Percentiles rank a stretch among this genome's conserved stretches.
Evolutionary conservation across 1,284 basidiomycete genomes (phyloP).

Genomic region (Wolfiporia cocos): DNA sequence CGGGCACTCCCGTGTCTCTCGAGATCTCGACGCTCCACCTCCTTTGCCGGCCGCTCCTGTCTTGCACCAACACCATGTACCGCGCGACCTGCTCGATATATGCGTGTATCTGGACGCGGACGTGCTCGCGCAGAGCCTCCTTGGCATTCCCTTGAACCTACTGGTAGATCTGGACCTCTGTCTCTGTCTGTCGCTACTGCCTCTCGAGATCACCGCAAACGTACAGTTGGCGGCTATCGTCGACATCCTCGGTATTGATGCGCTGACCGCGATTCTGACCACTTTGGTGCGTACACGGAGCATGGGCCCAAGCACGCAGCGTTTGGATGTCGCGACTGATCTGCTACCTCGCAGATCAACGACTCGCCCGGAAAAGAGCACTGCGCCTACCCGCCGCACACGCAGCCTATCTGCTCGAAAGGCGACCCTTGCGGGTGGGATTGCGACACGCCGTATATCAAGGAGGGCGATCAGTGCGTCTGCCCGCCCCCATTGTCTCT

Average conservation of each 20-base stretch:
- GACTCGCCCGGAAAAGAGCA: neutral
- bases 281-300: conserved; percentile 15
- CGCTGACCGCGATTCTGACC: conserved; percentile 13
- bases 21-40: neutral
- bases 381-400: conserved; percentile 38
- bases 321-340: too few relatives aligned
- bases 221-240: conserved; percentile 12
- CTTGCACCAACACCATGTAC: conserved; percentile 14
- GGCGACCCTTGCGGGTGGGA: conserved; percentile 37
- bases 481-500: conserved; percentile 28
- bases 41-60: neutral
- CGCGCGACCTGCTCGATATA: conserved; percentile 17
- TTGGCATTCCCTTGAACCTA: neutral
- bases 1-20: too few relatives aligned
- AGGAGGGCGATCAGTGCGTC: conserved; percentile 30
- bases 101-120: conserved; percentile 20
- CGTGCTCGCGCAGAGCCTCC: conserved; percentile 3
- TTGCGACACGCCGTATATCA: conserved; percentile 33
- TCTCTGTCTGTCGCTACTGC: conserved; percentile 22
- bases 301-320: neutral
- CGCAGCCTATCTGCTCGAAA: conserved; percentile 29
- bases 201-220: conserved; percentile 15
- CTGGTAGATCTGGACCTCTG: conserved; percentile 12
- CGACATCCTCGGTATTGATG: conserved; percentile 13
- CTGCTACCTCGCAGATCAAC: neutral